Evolutionary conservation across 208 protist genomes (phyloP), one percentile per base, ranked within the genome.

Genomic region (Trypanosoma conorhini): DNA sequence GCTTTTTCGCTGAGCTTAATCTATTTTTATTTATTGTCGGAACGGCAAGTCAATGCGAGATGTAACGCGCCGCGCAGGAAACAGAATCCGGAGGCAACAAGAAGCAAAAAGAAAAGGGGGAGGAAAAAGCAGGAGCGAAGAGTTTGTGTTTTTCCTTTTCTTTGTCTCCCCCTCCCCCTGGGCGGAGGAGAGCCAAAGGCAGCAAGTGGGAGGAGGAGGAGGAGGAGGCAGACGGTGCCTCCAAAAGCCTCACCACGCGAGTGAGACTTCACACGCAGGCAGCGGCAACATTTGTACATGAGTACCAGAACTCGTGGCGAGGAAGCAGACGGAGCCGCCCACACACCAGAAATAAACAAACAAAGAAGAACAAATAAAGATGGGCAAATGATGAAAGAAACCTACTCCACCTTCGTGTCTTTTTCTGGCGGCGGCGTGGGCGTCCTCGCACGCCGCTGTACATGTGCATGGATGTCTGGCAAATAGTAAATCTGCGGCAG

Each of bases 401-500:
- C 1, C 17, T 21, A 24, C 22, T 15, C 22, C 50, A 54, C 50
- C 12, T 28, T 4, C 50, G 50, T 54, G 17, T 38, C 1, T 35
- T 33, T 35, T 31, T 17, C 13, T 35, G 48, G 22, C 21, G 22
- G 10, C 48, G 21, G 55, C 55, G 10, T 38, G 21, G 24, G 35
- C 12, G 1, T 38, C 58, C 40, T 54, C 40, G 44, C 50, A 17
- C 74, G 64, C 56, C 80, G 59, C 46, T 78, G 15, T 67, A 90
- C 76, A 67, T 83, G 68, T n/a, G 75, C 26, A 50, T 65, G 74
- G 42, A 95, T 81, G 58, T 81, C 81, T n/a, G 92, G 89, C 46
- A 97, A 76, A 62, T 86, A 97, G 76, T 88, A 80, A 54, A 75
- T 85, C 51, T 91, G 86, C 12, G 92, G 88, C 9, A 85, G 70